Conservation (phyloP, 345 rosid genomes). For the Lagerstroemia speciosa region DNA sequence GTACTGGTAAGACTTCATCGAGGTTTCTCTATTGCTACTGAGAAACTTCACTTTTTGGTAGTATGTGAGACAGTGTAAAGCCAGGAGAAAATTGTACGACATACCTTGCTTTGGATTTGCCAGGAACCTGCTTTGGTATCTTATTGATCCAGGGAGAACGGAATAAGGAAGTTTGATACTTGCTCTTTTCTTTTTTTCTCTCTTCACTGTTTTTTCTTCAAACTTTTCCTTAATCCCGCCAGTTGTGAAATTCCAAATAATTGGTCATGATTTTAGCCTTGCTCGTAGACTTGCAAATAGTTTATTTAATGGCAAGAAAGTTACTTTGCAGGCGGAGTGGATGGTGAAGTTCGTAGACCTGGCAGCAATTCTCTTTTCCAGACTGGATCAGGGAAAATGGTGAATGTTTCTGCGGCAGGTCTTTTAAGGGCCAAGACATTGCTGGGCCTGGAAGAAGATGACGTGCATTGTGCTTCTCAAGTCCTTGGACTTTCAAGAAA, state of each 20-base stretch:
- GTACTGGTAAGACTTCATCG: constrained; percentile 22
- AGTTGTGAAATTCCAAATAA: background rate
- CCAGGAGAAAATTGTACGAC: too few relatives aligned
- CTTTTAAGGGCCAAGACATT: constrained; percentile 58
- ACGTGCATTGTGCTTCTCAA: constrained; percentile 16
- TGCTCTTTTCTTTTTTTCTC: background rate
- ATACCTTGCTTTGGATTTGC: too few relatives aligned
- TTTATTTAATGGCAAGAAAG: background rate
- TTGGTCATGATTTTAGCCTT: background rate
- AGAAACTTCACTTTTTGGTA: too few relatives aligned
- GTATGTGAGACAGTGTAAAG: too few relatives aligned
- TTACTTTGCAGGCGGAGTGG: constrained; percentile 26
- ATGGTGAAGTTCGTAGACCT: background rate
- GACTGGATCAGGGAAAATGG: constrained; percentile 70
- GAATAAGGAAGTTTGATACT: background rate
- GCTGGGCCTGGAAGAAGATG: constrained; percentile 52
- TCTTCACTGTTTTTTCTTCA: background rate
- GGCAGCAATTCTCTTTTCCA: constrained; percentile 45
- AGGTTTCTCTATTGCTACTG: background rate
- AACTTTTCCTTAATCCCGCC: background rate
- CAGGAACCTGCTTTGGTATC: too few relatives aligned
- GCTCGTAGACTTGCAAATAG: background rate
- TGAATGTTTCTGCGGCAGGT: constrained; percentile 57
- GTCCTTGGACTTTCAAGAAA: constrained; percentile 25
- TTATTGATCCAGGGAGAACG: too few relatives aligned